Base-by-base conservation (phyloP, 1,284 basidiomycete genomes). In the Xerocomus cyaneibrunnescens region DNA sequence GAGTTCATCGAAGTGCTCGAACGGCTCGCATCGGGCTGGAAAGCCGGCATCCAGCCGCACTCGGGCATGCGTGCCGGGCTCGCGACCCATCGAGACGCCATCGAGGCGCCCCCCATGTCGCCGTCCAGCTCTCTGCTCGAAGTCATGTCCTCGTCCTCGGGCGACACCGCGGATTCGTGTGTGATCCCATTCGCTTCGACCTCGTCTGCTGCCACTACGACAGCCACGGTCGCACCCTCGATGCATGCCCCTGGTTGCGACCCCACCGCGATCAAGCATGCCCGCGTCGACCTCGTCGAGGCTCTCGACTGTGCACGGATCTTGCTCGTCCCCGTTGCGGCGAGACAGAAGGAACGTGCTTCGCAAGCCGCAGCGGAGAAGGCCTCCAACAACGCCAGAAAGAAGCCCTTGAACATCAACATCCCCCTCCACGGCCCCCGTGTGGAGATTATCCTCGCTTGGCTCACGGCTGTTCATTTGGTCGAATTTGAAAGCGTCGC, bases 1-100 rank as follows among this genome's bases (percentile, higher is more conserved):
- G 89, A 92, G 69, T 92, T 91, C 59, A 71, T 89, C 49, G 90
- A 92, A 65, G 75, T 88, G 9, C 74, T 92, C 49, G 89, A 92
- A 60, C 79, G 89, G 7, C 79, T 92, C 36, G 83, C 87, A 0
- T 70, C 75, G 22, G 84, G 88, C 1, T 91, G 87, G 87, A 76
- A 68, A 51, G 73, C 72, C 31, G 89, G 84, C 16, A 68, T 76
- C n/a, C 76, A 79, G 56, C 76, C 78, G 3, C 80, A 84, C 68
- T 79, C 79, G 16, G 67, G 76, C 8, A 53, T 71, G 69, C 48
- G 66, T 59, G 57, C 70, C 48, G 35, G 61, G 66, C 38, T 49
- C 36, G 70, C 57, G 27, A 76, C 73, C 54, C 69, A 67, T 30
- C 75, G 73, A 53, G 67, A 80, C 12, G 76, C 74, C 7, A 77